Evolutionary conservation across 1,139 yeast species (phyloP).

Genomic region (Schwanniomyces etchellsii): DNA sequence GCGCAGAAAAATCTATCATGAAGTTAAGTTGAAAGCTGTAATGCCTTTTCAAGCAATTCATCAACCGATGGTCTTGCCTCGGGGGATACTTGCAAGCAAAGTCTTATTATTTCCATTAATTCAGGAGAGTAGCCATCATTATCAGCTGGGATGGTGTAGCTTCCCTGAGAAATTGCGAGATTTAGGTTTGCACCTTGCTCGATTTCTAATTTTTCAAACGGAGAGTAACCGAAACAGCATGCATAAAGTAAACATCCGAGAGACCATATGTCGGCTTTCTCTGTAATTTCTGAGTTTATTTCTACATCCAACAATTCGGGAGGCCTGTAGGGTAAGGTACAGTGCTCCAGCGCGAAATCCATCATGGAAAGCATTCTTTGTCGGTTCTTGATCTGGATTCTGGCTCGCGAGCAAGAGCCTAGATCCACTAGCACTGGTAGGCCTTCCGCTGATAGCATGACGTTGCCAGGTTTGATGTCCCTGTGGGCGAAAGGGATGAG

Average conservation of each 20-base stretch:
- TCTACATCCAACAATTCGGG: constrained; percentile 83
- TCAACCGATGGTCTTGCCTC: constrained; percentile 57
- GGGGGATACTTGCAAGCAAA: constrained; percentile 61
- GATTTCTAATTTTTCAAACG: constrained; percentile 79
- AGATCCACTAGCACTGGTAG: constrained; percentile 78
- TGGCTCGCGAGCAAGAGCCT: constrained; percentile 72
- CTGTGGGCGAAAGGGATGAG: constrained; percentile 75
- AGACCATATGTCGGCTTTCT: constrained; percentile 85
- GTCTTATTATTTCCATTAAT: constrained; percentile 48
- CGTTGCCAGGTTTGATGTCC: constrained; percentile 84
- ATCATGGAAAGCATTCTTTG: constrained; percentile 73
- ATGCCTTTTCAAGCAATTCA: constrained; percentile 45
- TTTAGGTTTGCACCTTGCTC: constrained; percentile 78
- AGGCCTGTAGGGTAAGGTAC: constrained; percentile 83
- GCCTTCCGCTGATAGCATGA: constrained; percentile 72
- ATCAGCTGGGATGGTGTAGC: constrained; percentile 54
- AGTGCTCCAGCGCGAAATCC: constrained; percentile 79
- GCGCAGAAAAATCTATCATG: neutral
- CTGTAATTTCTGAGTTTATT: constrained; percentile 58
- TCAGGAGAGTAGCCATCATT: constrained; percentile 44
- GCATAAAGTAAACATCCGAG: constrained; percentile 80
- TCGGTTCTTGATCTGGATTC: constrained; percentile 48
- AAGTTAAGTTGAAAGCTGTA: constrained; percentile 10
- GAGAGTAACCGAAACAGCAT: constrained; percentile 72
- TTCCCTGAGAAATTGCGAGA: constrained; percentile 71